Evolutionary conservation across 495 filamentous ascomycete genomes (phyloP).

Genomic region (Jackrogersella minutella): DNA sequence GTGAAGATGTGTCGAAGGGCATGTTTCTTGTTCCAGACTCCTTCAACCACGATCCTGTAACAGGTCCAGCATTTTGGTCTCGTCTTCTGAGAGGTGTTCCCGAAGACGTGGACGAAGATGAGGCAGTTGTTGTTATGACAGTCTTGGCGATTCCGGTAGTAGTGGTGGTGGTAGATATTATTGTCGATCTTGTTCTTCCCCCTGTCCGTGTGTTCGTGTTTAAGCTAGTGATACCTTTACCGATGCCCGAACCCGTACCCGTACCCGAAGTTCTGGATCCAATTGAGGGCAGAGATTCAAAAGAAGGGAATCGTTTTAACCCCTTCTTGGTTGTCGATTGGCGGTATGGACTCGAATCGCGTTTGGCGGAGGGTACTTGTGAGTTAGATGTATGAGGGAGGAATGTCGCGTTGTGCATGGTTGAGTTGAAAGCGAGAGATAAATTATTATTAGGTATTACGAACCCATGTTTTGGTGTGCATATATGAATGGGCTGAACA

Average conservation of each 20-base stretch:
- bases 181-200: conserved; percentile 30
- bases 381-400: conserved; percentile 20
- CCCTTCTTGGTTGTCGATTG: conserved; percentile 10
- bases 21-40: conserved; percentile 45
- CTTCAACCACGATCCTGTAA: conserved; percentile 43
- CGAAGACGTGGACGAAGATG: conserved; percentile 19
- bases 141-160: conserved; percentile 31
- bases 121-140: conserved; percentile 16
- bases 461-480: conserved; percentile 27
- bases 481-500: background rate
- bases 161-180: conserved; percentile 30
- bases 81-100: conserved; percentile 44
- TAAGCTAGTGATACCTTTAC: background rate
- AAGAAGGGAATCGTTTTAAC: conserved; percentile 17
- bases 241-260: background rate
- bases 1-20: conserved; percentile 37
- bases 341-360: conserved; percentile 5
- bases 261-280: conserved; percentile 9
- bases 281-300: conserved; percentile 28
- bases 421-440: conserved; percentile 17
- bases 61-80: conserved; percentile 55
- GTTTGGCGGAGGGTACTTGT: conserved; percentile 1
- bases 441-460: conserved; percentile 28
- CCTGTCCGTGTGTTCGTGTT: conserved; percentile 18
- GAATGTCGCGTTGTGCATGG: conserved; percentile 39